Evolutionary conservation across 441 rosid genomes (phyloP).

Genomic region (Syzygium syzygioides): DNA sequence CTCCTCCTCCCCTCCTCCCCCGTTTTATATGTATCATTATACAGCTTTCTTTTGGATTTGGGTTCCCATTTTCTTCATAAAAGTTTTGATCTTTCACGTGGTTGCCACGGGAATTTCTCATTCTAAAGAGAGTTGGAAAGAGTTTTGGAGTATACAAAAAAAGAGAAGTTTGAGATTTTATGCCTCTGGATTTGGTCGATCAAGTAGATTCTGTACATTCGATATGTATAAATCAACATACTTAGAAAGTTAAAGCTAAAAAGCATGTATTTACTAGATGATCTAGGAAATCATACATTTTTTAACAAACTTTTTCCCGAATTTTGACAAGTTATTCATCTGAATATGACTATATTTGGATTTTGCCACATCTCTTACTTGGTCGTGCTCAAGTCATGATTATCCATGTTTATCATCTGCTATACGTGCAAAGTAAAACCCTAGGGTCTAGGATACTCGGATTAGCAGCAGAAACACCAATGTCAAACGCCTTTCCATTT

Average conservation of each 20-base stretch:
- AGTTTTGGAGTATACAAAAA: neutral
- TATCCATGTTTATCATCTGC: neutral
- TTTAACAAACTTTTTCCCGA: neutral
- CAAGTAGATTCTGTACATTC: neutral
- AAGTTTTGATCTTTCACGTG: neutral
- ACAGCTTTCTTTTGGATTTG: neutral
- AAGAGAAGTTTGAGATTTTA: neutral
- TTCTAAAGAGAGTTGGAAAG: neutral
- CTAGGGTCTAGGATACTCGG: neutral
- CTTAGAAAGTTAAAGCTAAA: neutral
- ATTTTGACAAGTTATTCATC: neutral
- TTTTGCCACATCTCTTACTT: neutral
- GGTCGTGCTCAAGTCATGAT: neutral
- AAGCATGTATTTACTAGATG: neutral
- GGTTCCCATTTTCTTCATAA: neutral
- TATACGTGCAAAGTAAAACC: neutral
- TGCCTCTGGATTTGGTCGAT: neutral
- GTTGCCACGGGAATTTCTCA: neutral
- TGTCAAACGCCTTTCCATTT: neutral
- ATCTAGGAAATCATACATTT: neutral
- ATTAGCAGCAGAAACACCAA: neutral
- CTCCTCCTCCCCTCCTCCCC: neutral
- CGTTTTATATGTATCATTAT: neutral
- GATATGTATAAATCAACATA: neutral
- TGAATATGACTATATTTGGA: neutral